Conservation (phyloP, 2,329 filamentous ascomycete genomes). For the Cladosporium colombiae region DNA sequence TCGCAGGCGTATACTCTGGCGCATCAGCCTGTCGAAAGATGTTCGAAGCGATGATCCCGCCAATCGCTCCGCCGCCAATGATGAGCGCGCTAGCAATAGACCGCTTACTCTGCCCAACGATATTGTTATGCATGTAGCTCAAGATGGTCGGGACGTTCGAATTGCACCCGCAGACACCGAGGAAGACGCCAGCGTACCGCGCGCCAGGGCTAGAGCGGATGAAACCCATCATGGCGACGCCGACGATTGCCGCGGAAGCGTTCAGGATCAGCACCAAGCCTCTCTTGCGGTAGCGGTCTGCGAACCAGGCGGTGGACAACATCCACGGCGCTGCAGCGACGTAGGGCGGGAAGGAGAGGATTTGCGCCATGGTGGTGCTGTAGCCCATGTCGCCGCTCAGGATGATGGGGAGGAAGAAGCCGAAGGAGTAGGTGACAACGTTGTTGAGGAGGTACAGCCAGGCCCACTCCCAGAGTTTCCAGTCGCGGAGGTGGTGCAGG, state of each 20-base stretch:
- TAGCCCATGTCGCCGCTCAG: conserved; percentile 57
- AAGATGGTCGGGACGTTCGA: conserved; percentile 72
- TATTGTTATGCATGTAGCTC: conserved; percentile 73
- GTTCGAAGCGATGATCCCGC: conserved; percentile 72
- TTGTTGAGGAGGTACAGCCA: conserved; percentile 63
- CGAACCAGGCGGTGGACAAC: conserved; percentile 28
- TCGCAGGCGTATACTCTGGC: conserved; percentile 62
- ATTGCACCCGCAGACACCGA: conserved; percentile 73
- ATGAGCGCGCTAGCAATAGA: conserved; percentile 72
- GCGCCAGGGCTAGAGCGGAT: conserved; percentile 32
- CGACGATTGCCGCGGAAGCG: conserved; percentile 30
- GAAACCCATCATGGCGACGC: conserved; percentile 31
- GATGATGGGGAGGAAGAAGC: conserved; percentile 76
- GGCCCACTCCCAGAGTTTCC: conserved; percentile 57
- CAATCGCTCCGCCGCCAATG: conserved; percentile 73
- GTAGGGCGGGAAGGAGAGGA: conserved; percentile 38
- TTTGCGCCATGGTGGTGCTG: conserved; percentile 36
- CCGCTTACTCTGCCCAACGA: conserved; percentile 69
- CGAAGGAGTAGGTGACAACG: conserved; percentile 70
- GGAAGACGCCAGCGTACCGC: conserved; percentile 71
- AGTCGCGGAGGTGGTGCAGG: conserved; percentile 48
- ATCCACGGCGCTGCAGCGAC: conserved; percentile 36
- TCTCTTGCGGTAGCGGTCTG: conserved; percentile 26
- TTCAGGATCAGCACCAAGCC: conserved; percentile 28
- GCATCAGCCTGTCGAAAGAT: conserved; percentile 64